phyloP scores from a whole-genome alignment of 2,329 filamentous ascomycete genomes.

The Tolypocladium cylindrosporum region DNA sequence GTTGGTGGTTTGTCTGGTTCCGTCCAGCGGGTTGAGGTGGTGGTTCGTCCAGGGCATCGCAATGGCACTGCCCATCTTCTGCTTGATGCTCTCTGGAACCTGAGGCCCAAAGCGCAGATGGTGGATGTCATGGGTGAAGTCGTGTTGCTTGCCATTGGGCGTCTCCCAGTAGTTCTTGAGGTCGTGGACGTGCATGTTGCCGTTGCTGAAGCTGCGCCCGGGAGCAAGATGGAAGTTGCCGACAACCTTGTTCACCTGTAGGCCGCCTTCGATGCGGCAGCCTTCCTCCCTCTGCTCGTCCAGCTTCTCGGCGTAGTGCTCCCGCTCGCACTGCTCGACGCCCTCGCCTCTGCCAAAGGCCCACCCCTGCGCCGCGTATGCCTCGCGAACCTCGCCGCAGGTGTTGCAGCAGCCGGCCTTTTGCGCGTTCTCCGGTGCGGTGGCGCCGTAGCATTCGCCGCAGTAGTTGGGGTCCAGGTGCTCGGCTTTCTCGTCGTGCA shows the following conservation, averaged over 20 bases:
- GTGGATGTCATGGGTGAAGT: conserved; percentile 84
- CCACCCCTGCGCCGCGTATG: conserved; percentile 85
- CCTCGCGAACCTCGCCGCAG: conserved; percentile 92
- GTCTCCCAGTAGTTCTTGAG: conserved; percentile 88
- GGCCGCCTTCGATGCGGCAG: conserved; percentile 82
- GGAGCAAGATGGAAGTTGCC: conserved; percentile 98
- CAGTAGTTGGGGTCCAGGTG: conserved; percentile 92
- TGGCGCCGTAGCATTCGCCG: conserved; percentile 83
- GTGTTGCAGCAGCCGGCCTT: conserved; percentile 95
- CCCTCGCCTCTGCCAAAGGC: conserved; percentile 86
- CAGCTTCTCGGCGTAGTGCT: conserved; percentile 85
- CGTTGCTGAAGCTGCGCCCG: conserved; percentile 89
- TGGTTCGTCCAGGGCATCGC: conserved; percentile 69
- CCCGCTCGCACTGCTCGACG: conserved; percentile 89
- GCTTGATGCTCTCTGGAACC: conserved; percentile 60
- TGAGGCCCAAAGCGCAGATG: conserved; percentile 87
- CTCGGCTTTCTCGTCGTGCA: conserved; percentile 54
- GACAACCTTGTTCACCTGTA: conserved; percentile 96
- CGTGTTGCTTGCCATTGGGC: conserved; percentile 60
- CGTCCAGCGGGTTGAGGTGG: conserved; percentile 85
- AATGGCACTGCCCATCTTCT: conserved; percentile 45
- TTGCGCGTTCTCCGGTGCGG: conserved; percentile 55
- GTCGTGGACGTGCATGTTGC: conserved; percentile 96
- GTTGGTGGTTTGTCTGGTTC: conserved; percentile 62
- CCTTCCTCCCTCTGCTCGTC: conserved; percentile 84